Conservation (phyloP, 805 yeast genomes). For the Trichomonascus vanleenenianus region DNA sequence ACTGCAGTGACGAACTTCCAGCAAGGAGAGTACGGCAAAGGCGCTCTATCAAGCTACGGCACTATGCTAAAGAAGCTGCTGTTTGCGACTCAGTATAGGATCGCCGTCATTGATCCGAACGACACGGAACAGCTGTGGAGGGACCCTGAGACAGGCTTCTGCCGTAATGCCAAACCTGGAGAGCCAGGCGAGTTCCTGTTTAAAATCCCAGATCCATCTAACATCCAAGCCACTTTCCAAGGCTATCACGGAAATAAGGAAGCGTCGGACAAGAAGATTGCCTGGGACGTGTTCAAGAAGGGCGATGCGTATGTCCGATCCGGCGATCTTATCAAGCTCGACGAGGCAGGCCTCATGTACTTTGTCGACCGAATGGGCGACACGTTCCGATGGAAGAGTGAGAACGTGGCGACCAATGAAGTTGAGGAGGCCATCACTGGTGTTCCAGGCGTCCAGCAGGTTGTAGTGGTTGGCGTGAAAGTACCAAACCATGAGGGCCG, state of each 20-base stretch:
- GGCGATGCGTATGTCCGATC: conserved; percentile 91
- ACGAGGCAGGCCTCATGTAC: conserved; percentile 60
- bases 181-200: conserved; percentile 87
- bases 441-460: conserved; percentile 38
- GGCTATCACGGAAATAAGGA: conserved; percentile 77
- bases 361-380: conserved; percentile 93
- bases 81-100: conserved; percentile 33
- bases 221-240: conserved; percentile 72
- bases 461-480: conserved; percentile 80
- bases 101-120: conserved; percentile 72
- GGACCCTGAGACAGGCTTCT: conserved; percentile 56
- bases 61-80: conserved; percentile 25
- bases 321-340: conserved; percentile 73
- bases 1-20: conserved; percentile 79
- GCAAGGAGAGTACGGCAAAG: conserved; percentile 69
- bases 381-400: conserved; percentile 94
- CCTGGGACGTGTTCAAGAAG: conserved; percentile 62
- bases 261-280: conserved; percentile 72
- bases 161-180: conserved; percentile 43
- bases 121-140: conserved; percentile 68
- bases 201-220: conserved; percentile 53
- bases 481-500: conserved; percentile 89
- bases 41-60: conserved; percentile 83
- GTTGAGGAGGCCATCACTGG: conserved; percentile 58
- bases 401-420: conserved; percentile 88